These are phyloP conservation scores for Citrus mangshanensis DNA, from an alignment of 345 rosid species.

Conservation along the genomic window DNA sequence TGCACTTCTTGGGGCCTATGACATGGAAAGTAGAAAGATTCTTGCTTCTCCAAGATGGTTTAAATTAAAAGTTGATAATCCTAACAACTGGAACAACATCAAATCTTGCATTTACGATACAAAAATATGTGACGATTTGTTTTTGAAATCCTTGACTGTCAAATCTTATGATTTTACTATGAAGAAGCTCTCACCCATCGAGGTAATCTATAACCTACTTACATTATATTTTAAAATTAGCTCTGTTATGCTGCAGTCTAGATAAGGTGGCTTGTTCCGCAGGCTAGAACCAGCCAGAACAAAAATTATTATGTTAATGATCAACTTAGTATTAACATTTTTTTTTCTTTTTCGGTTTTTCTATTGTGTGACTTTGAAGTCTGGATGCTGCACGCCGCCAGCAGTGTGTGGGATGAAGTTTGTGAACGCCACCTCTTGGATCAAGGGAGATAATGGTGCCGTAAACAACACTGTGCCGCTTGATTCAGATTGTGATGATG, in stretches of 20 bases:
- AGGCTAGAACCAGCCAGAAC: too few relatives aligned
- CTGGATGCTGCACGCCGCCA: constrained; percentile 83
- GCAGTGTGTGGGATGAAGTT: constrained; percentile 49
- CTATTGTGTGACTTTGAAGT: constrained; percentile 25
- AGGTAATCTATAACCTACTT: constrained; percentile 38
- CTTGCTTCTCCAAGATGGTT: constrained; percentile 64
- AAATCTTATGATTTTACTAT: constrained; percentile 34
- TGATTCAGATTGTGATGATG: constrained; percentile 38
- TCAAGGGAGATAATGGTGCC: constrained; percentile 21
- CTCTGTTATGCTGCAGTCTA: not conserved
- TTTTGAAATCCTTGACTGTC: constrained; percentile 16
- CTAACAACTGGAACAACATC: constrained; percentile 49
- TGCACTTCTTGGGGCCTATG: constrained; percentile 51
- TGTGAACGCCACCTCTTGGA: constrained; percentile 67
- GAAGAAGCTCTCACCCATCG: constrained; percentile 44
- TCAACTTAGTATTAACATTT: not conserved
- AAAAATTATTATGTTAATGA: too few relatives aligned
- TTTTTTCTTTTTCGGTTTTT: not conserved
- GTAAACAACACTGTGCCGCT: not conserved
- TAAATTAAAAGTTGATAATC: constrained; percentile 34
- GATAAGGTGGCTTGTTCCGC: too few relatives aligned
- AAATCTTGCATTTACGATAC: constrained; percentile 61
- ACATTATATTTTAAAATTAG: not conserved
- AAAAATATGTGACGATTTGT: constrained; percentile 43
- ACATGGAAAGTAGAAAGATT: constrained; percentile 43